Percentiles rank a stretch among this genome's conserved stretches.
Evolutionary conservation across 2,329 filamentous ascomycete genomes (phyloP).

Genomic region (Hypoxylon rubiginosum): DNA sequence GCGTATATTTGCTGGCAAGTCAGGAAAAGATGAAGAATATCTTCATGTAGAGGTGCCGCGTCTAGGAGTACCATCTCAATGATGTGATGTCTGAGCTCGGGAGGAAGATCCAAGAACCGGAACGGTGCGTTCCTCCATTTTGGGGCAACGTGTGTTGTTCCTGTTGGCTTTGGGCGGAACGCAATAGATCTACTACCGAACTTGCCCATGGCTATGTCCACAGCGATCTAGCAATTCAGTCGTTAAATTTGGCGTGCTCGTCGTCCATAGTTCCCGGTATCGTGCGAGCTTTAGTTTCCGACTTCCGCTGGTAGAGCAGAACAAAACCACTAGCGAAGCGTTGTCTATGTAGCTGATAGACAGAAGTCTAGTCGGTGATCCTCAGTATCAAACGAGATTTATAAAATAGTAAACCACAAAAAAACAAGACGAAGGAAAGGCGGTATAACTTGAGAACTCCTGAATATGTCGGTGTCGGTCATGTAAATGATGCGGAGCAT

Average conservation of each 20-base stretch:
- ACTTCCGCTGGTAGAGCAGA: background rate
- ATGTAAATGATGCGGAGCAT: background rate
- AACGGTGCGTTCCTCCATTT: constrained; percentile 42
- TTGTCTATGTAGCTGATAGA: background rate
- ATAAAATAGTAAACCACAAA: background rate
- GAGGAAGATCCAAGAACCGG: constrained; percentile 48
- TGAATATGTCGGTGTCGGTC: constrained; percentile 1
- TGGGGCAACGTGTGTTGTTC: background rate
- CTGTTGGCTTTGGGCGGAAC: constrained; percentile 35
- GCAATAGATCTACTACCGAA: constrained; percentile 45
- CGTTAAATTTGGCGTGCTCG: background rate
- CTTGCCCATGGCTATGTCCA: constrained; percentile 30
- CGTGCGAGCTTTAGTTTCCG: background rate
- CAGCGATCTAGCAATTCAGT: background rate
- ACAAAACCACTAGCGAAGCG: background rate
- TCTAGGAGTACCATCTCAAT: constrained; percentile 38
- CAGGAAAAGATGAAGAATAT: constrained; percentile 45
- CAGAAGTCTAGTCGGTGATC: background rate
- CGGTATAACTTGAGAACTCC: background rate
- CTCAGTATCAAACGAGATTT: background rate
- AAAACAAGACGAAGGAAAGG: background rate
- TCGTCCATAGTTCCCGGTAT: background rate
- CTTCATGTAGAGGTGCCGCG: constrained; percentile 24
- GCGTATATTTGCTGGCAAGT: constrained; percentile 43
- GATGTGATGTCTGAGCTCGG: constrained; percentile 47